Conservation (phyloP, 2,329 filamentous ascomycete species). For the Fonsecaea multimorphosa region DNA sequence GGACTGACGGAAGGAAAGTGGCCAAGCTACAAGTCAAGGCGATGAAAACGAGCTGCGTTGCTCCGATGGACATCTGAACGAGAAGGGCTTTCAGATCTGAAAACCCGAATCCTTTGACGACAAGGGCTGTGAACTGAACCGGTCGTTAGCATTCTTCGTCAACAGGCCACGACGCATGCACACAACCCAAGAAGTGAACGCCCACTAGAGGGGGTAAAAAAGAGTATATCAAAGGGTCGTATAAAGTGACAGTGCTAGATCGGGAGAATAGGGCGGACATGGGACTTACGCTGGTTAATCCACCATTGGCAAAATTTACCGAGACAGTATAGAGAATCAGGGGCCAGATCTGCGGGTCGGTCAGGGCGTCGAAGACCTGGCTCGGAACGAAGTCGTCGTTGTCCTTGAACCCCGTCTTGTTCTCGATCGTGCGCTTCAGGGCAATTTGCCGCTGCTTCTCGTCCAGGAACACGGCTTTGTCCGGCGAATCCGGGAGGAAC, state of each 20-base stretch:
- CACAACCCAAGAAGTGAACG: neutral
- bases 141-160: slow-evolving; percentile 1
- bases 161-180: neutral
- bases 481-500: slow-evolving; percentile 59
- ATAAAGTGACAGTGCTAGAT: slow-evolving; percentile 24
- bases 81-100: slow-evolving; percentile 45
- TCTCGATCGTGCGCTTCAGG: slow-evolving; percentile 58
- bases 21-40: slow-evolving; percentile 42
- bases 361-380: slow-evolving; percentile 55
- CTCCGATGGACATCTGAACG: slow-evolving; percentile 47
- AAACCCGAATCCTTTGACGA: slow-evolving; percentile 48
- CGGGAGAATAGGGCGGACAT: neutral
- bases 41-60: slow-evolving; percentile 45
- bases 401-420: slow-evolving; percentile 60
- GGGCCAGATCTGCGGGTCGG: slow-evolving; percentile 65
- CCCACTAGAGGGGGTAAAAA: neutral
- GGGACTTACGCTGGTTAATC: slow-evolving; percentile 56
- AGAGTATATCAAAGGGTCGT: slow-evolving; percentile 36
- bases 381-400: slow-evolving; percentile 56
- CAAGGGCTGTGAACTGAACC: slow-evolving; percentile 45
- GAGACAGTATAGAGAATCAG: slow-evolving; percentile 60
- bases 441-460: slow-evolving; percentile 54
- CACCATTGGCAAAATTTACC: slow-evolving; percentile 63
- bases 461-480: slow-evolving; percentile 52
- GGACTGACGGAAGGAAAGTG: slow-evolving; percentile 40